Percentiles rank a stretch among this genome's conserved stretches.
phyloP scores from a whole-genome alignment of 2,329 filamentous ascomycete species.

The Nigrospora sphaerica region DNA sequence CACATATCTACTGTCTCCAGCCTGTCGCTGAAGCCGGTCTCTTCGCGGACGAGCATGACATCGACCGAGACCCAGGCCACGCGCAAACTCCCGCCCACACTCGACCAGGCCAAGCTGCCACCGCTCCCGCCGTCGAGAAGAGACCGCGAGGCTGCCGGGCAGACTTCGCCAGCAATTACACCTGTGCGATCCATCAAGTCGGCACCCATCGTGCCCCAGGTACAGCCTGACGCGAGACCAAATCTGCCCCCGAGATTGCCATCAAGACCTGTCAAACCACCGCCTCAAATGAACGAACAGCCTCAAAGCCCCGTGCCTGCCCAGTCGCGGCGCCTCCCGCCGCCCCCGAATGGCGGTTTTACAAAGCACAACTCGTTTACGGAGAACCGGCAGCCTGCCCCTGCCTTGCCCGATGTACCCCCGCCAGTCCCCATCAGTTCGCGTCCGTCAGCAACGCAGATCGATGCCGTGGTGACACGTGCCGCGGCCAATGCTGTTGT shows the following conservation, averaged over 20 bases:
- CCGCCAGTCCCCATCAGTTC: slow-evolving; percentile 46
- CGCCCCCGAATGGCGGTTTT: slow-evolving; percentile 19
- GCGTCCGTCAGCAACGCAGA: slow-evolving; percentile 43
- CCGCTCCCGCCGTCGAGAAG: slow-evolving; percentile 48
- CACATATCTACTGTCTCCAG: slow-evolving; percentile 46
- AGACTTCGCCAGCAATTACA: slow-evolving; percentile 22
- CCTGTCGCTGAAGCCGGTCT: slow-evolving; percentile 38
- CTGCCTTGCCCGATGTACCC: slow-evolving; percentile 27
- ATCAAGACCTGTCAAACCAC: slow-evolving; percentile 34
- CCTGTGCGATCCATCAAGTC: slow-evolving; percentile 31
- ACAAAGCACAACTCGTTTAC: slow-evolving; percentile 5
- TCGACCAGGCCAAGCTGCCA: slow-evolving; percentile 50
- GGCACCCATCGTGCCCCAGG: slow-evolving; percentile 25
- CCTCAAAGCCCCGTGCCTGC: slow-evolving; percentile 13
- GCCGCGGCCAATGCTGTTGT: slow-evolving; percentile 16
- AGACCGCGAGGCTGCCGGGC: slow-evolving; percentile 39
- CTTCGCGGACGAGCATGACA: slow-evolving; percentile 40
- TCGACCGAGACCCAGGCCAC: slow-evolving; percentile 31
- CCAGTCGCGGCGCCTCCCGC: slow-evolving; percentile 31
- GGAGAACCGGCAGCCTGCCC: slow-evolving; percentile 6
- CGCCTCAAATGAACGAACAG: slow-evolving; percentile 7
- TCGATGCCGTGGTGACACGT: slow-evolving; percentile 34
- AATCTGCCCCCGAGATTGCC: slow-evolving; percentile 43
- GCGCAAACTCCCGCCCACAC: slow-evolving; percentile 44
- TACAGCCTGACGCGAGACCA: slow-evolving; percentile 27